phyloP scores from a whole-genome alignment of 805 yeast species.

The Kurtzmaniella fragi region DNA sequence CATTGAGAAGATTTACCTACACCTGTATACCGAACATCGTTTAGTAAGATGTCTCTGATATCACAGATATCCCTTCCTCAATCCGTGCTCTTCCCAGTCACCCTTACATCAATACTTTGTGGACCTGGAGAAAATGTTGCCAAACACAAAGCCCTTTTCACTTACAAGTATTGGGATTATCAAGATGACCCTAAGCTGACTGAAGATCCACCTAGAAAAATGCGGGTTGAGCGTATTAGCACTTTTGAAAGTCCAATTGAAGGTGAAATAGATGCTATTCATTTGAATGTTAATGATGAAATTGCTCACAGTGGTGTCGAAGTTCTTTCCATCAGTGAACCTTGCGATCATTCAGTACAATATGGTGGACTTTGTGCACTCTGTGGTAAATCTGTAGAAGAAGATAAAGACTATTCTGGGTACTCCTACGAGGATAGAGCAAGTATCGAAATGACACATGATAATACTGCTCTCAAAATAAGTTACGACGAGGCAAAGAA shows the following conservation, averaged over 20 bases:
- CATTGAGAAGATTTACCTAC: no score
- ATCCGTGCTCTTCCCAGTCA: constrained; percentile 65
- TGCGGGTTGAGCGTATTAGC: constrained; percentile 64
- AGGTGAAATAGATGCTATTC: constrained; percentile 55
- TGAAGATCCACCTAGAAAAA: constrained; percentile 38
- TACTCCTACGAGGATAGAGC: constrained; percentile 67
- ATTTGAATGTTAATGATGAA: constrained; percentile 55
- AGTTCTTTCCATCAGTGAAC: constrained; percentile 62
- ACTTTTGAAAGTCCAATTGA: constrained; percentile 80
- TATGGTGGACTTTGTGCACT: constrained; percentile 93
- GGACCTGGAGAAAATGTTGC: constrained; percentile 41
- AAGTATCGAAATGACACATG: constrained; percentile 85
- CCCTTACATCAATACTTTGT: constrained; percentile 47
- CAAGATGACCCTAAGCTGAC: constrained; percentile 49
- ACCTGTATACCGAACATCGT: not conserved
- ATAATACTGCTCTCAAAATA: constrained; percentile 76
- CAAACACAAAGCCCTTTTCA: constrained; percentile 51
- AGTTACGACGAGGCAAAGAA: constrained; percentile 82
- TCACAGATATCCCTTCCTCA: constrained; percentile 56
- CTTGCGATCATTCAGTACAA: constrained; percentile 89
- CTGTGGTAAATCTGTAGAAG: constrained; percentile 76
- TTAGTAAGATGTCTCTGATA: constrained; percentile 22
- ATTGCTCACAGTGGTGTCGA: constrained; percentile 42
- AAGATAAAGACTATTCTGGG: constrained; percentile 69
- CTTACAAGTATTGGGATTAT: constrained; percentile 65